Base-by-base conservation (phyloP, 176 grass and related monocot genomes). In the Aegilops longissima region DNA sequence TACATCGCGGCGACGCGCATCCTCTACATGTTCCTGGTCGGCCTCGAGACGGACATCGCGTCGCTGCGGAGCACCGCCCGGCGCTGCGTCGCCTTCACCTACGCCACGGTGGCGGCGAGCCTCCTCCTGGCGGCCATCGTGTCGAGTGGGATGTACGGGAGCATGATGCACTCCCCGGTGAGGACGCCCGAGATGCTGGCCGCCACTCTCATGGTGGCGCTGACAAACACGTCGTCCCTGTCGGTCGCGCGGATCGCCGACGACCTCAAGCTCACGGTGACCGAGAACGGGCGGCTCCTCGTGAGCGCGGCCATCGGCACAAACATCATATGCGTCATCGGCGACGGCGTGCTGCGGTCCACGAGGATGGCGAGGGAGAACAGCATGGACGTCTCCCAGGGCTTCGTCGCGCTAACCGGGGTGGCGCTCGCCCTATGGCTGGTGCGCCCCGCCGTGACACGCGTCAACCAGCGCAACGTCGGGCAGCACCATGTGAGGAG, bases 151-250 rank as follows among this genome's bases (percentile, higher is more conserved):
- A 73, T 91, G 67, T 87, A 91, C 85, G 81, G 89, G 68, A 91
- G 85, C 89, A 92, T 89, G 92, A 91, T 92, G 92, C 92, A 94
- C 72, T 92, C 83, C 24, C 88, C 92, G 0, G 87, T 94, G 4
- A 77, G 66, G 84, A 89, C 84, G 2, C 86, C 89, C 17, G 84
- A 87, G 83, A 90, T 90, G 21, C 90, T 91, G 4, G 89, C 89
- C 6, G 84, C 89, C 66, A 90, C 90, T 2, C 87, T 91, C 13
- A 91, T 86, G 83, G 79, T 93, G 2, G 85, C 81, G 25, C 82
- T 90, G 18, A 76, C 76, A 24, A 85, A 84, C 63, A 84, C 88
- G 14, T 83, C 88, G 1, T 80, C 81, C 66, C 66, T 86, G 18
- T 5, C 80, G 12, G 80, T 87, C 0, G 1, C 80, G 20, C 73